Base-by-base conservation (phyloP, 2,329 filamentous ascomycete genomes). In the Penicillium sp. region DNA sequence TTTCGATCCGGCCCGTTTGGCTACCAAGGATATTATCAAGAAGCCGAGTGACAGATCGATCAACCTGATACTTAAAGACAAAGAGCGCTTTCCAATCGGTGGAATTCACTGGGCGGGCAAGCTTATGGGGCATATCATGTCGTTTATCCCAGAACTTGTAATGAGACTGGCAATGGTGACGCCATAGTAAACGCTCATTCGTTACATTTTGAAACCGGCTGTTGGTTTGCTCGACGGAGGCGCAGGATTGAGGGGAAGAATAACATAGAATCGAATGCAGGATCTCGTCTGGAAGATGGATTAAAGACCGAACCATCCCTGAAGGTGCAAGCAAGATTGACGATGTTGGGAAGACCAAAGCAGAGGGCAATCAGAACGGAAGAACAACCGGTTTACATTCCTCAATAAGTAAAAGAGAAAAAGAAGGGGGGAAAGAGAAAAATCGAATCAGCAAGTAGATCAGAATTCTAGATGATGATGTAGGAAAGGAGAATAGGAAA, bases 151-250 rank as follows among this genome's bases (percentile, higher is more conserved):
- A 99, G 73, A 86, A 90, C 53, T 74, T 81, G 76, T 92, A 97
- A 54, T 80, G 78, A 35, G 75, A 74, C 53, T 77, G 74, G 73
- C 94, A 97, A 70, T 93, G 85, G 65, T 83, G 76, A 60, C 86
- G 86, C 93, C 94, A 97, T 51, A 97, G 79, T 26, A 92, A 77
- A 8, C 87, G 85, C 56, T 90, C 88, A 63, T 86, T 85, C 38
- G 85, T 82, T 54, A 95, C 78, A 46, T 79, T 78, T 64, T 85
- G 78, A 64, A 93, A 82, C 56, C 85, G 84, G 62, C 78, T 84
- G 22, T 84, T 90, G 11, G 88, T 79, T 26, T 78, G 62, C 81
- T 87, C 68, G 74, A 84, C 69, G 76, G 79, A 74, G 42, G 82
- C 71, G 32, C 83, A 76, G 38, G 78, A 78, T 43, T 64, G 65